Conservation (phyloP, 768 basidiomycete species). For the Cystoderma amianthinum region DNA sequence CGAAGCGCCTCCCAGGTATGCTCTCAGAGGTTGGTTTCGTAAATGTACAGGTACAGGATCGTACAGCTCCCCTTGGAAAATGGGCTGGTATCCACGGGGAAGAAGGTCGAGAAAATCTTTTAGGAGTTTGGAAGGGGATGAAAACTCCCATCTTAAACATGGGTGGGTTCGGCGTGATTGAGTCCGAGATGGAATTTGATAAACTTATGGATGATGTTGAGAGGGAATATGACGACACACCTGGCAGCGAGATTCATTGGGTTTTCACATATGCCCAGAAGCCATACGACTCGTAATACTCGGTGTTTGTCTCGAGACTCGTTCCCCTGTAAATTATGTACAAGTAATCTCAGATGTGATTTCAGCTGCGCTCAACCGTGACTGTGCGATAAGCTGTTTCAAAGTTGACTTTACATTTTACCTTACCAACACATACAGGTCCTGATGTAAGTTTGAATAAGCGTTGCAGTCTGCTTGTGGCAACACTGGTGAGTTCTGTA, state of each 20-base stretch:
- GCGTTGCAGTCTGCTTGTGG: too few relatives aligned
- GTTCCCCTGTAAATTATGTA: neutral
- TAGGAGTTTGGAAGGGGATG: neutral
- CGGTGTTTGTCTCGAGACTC: too few relatives aligned
- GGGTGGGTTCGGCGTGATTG: neutral
- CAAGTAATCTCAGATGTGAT: too few relatives aligned
- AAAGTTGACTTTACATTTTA: too few relatives aligned
- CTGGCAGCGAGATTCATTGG: neutral
- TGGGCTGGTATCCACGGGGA: neutral
- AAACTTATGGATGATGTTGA: neutral
- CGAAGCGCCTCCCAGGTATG: neutral
- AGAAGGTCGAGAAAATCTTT: neutral
- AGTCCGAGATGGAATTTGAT: neutral
- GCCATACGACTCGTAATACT: too few relatives aligned
- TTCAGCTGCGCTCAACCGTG: too few relatives aligned
- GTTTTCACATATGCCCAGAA: neutral
- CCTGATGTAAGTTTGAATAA: too few relatives aligned
- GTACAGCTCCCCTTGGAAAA: neutral
- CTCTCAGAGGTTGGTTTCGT: neutral
- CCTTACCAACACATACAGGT: too few relatives aligned
- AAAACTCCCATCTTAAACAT: neutral
- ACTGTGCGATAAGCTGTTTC: too few relatives aligned
- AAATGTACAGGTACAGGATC: neutral
- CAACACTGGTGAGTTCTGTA: too few relatives aligned
- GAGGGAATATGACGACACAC: neutral